Conservation (phyloP, 176 grass and related monocot genomes). For the Tuctoria greenei region DNA sequence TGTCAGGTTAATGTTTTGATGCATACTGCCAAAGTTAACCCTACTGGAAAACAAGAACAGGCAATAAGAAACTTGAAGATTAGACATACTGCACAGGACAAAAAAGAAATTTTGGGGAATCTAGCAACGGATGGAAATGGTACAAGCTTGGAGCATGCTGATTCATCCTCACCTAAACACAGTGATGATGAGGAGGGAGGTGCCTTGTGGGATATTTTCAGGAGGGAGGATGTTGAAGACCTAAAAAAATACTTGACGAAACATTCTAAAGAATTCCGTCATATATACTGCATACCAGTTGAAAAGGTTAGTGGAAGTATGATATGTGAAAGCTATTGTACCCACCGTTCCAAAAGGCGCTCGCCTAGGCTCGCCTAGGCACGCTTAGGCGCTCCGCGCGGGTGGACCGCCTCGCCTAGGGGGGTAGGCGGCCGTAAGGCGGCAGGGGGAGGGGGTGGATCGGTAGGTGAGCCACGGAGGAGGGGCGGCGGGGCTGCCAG, state of each 20-base stretch:
- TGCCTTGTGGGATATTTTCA: slow-evolving; percentile 86
- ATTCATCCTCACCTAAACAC: slow-evolving; percentile 23
- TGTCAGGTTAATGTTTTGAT: slow-evolving; percentile 78
- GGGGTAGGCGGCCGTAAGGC: too few relatives aligned
- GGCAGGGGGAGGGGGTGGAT: too few relatives aligned
- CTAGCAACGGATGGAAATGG: slow-evolving; percentile 32
- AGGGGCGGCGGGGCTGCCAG: too few relatives aligned
- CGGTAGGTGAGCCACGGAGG: too few relatives aligned
- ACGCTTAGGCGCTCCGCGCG: too few relatives aligned
- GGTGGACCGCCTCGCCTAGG: too few relatives aligned
- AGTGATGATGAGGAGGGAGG: slow-evolving; percentile 34
- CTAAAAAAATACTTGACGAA: slow-evolving; percentile 51
- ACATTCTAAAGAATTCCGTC: slow-evolving; percentile 71
- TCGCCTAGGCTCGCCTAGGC: too few relatives aligned
- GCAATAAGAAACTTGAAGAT: slow-evolving; percentile 51
- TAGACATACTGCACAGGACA: slow-evolving; percentile 37
- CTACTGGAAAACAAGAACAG: slow-evolving; percentile 40
- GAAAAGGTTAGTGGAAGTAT: slow-evolving; percentile 48
- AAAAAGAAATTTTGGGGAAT: slow-evolving; percentile 33
- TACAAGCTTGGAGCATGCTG: slow-evolving; percentile 22
- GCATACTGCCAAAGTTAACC: slow-evolving; percentile 56
- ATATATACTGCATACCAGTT: slow-evolving; percentile 61
- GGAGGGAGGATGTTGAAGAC: slow-evolving; percentile 57
- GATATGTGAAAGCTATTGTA: neutral
- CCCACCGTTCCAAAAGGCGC: too few relatives aligned